A percentile compares a stretch with the other conserved stretches of the same genome.
These are phyloP conservation scores for Handroanthus guayacan DNA, from an alignment of 257 asterid genomes.

Conservation along the genomic window DNA sequence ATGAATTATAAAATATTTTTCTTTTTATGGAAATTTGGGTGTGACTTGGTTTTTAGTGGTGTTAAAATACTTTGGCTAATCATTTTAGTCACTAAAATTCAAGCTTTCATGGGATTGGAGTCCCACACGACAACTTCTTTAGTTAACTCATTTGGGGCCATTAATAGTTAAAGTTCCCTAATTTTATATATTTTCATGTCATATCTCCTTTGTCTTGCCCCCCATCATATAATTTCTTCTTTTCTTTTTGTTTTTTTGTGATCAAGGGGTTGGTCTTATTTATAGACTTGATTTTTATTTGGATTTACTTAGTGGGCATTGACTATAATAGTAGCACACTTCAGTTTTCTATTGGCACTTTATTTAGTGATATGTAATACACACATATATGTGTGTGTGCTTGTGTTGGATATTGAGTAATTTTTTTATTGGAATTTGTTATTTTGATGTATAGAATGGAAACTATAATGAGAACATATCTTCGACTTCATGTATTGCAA, in stretches of 20 bases:
- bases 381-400: no score
- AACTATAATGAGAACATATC: no score
- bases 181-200: background rate
- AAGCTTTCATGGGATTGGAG: constrained; percentile 66
- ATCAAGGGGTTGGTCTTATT: constrained; percentile 23
- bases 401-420: background rate
- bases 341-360: background rate
- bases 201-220: constrained; percentile 16
- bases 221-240: constrained; percentile 16
- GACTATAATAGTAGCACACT: constrained; percentile 14
- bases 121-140: constrained; percentile 55
- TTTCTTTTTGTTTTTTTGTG: constrained; percentile 37
- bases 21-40: constrained; percentile 37
- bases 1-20: constrained; percentile 18
- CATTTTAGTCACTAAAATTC: constrained; percentile 63
- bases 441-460: no score
- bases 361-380: background rate
- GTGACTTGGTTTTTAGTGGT: constrained; percentile 22
- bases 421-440: background rate
- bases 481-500: no score
- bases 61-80: constrained; percentile 49
- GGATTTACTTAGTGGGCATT: constrained; percentile 12
- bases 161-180: constrained; percentile 33
- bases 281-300: constrained; percentile 22
- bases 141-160: constrained; percentile 28